Base-by-base conservation (phyloP, 495 filamentous ascomycete species). In the Penicillium odoratum region DNA sequence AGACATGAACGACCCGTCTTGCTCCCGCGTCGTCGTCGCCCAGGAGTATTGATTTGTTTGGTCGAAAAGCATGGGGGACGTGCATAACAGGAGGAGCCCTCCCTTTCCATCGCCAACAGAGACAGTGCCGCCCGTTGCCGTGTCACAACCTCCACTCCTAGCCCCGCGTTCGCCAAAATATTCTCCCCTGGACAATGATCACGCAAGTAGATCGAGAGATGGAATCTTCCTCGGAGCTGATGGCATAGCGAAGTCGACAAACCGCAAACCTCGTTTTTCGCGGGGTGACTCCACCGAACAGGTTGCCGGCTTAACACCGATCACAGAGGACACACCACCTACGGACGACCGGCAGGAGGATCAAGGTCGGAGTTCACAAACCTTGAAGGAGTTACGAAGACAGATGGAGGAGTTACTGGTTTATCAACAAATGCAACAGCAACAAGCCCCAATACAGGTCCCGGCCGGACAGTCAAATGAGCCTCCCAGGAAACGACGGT, bases 381-480 rank as follows among this genome's bases (percentile, higher is more conserved):
- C 73, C 7, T 61, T 80, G 2, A 71, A 76, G 40, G 74, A 76
- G 48, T 56, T 79, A 34, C 70, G 71, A 34, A 69, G 72, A 60
- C 74, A 77, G 65, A 80, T 80, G 77, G 77, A 80, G 58, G 75
- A 78, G 47, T 59, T 78, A 47, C 62, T 80, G 15, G 73, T 74
- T 15, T 76, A 75, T 55, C 76, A 79, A 51, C 77, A 80, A 53
- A 75, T 72, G 70, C 74, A 74, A 53, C 73, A 74, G 54, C 66
- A 66, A 42, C 48, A 50, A 45, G 48, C 67, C n/a, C 61, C 69
- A 46, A 34, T 50, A 7, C 66, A 65, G 42, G 43, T 47, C n/a
- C 5, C 36, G 4, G 1, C 53, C 8, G 16, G 30, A 5, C 48
- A 36, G 9, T 47, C 60, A 15, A 64, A 62, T 42, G 74, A 76